Evolutionary conservation across 1,284 basidiomycete genomes (phyloP).

Genomic region (Malassezia slooffiae): DNA sequence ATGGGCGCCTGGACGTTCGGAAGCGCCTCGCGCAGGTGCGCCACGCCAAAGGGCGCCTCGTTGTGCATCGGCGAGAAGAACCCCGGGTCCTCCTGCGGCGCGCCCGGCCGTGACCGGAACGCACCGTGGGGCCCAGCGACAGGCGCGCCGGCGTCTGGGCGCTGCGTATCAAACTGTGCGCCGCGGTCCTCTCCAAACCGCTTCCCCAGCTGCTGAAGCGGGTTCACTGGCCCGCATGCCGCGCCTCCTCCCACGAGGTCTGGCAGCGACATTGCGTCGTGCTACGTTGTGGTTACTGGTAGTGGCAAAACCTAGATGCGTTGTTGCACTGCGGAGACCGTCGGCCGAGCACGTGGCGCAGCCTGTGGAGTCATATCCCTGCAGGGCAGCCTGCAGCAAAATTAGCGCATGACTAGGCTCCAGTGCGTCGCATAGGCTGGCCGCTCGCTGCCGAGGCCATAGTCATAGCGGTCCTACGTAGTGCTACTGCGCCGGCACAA

Average conservation of each 20-base stretch:
- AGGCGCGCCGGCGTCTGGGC: constrained; percentile 9
- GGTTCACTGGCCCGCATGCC: constrained; percentile 41
- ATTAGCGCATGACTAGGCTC: too few species aligned
- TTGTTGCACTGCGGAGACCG: too few species aligned
- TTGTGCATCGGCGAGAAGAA: constrained; percentile 19
- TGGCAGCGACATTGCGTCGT: constrained; percentile 32
- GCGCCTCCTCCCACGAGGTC: constrained; percentile 39
- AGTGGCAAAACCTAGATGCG: too few species aligned
- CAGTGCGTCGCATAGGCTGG: too few species aligned
- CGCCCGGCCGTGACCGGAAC: constrained; percentile 9
- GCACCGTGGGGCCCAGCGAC: constrained; percentile 5
- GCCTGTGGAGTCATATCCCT: too few species aligned
- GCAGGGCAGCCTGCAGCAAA: too few species aligned
- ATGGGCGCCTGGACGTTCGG: constrained; percentile 17
- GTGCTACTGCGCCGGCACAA: too few species aligned
- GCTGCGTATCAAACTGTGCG: constrained; percentile 27
- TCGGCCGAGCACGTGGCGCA: too few species aligned
- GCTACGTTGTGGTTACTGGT: constrained; percentile 12
- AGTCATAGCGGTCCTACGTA: too few species aligned
- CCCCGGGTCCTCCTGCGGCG: constrained; percentile 14
- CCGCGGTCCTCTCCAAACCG: constrained; percentile 39
- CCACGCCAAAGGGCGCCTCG: constrained; percentile 26
- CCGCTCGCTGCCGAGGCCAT: too few species aligned
- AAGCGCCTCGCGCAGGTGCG: constrained; percentile 25
- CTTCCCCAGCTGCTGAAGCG: constrained; percentile 40